Evolutionary conservation across 1,284 basidiomycete species (phyloP).

Genomic region (Apiotrichum sp.): DNA sequence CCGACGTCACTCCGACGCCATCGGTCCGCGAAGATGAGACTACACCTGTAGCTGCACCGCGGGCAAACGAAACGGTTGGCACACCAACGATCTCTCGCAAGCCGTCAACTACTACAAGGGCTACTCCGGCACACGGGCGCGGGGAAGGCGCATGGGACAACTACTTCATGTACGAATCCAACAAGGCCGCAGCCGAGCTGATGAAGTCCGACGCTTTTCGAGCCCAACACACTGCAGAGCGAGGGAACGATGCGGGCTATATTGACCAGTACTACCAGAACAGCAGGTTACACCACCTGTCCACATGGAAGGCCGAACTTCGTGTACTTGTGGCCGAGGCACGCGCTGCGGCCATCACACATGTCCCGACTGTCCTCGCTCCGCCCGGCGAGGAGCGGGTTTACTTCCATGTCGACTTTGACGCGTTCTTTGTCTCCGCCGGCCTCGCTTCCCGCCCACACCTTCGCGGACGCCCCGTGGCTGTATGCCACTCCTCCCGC

Average conservation of each 20-base stretch:
- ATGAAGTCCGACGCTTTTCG: conserved; percentile 81
- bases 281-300: conserved; percentile 83
- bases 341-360: conserved; percentile 43
- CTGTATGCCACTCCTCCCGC: conserved; percentile 84
- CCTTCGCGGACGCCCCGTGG: conserved; percentile 75
- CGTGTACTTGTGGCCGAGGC: conserved; percentile 73
- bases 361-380: conserved; percentile 11
- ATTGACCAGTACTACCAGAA: conserved; percentile 86
- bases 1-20: too few relatives aligned
- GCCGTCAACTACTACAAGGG: too few relatives aligned
- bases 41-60: too few relatives aligned
- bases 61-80: too few relatives aligned
- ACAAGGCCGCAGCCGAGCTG: conserved; percentile 63
- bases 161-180: conserved; percentile 54
- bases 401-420: conserved; percentile 94
- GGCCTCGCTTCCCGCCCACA: conserved; percentile 71
- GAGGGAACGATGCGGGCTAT: conserved; percentile 66
- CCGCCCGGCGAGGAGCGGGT: conserved; percentile 51
- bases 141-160: conserved; percentile 31
- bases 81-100: too few relatives aligned
- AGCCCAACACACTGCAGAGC: conserved; percentile 68
- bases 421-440: conserved; percentile 94
- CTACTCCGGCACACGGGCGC: neutral
- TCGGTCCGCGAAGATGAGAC: too few relatives aligned
- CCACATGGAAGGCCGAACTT: conserved; percentile 87